Base-by-base conservation (phyloP, 2,329 filamentous ascomycete genomes). In the Cercospora janseana region DNA sequence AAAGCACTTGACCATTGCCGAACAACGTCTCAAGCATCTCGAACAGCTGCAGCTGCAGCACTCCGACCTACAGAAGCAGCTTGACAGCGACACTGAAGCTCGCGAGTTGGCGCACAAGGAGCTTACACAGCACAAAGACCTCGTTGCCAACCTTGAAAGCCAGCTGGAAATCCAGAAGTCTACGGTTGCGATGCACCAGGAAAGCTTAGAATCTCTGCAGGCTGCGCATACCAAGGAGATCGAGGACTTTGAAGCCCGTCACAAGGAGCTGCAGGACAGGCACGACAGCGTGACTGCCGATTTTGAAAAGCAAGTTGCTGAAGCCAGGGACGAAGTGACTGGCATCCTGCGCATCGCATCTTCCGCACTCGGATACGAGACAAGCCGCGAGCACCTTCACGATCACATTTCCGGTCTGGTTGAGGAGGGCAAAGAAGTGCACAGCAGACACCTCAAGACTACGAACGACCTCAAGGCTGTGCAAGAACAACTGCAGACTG, bases 1-100 rank as follows among this genome's bases (percentile, higher is more conserved):
- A 44, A 83, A 89, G 64, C 90, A 95, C 71, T 91, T 87, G 71
- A 73, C 78, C 3, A 80, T 87, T 28, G 85, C 94, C 60, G 78
- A 79, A 56, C 78, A 75, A 58, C 88, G 91, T 61, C 75, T 82
- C 9, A 66, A 78, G 29, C 87, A 84, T 61, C 83, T 95, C 23
- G 77, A 82, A 3, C 80, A 87, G 57, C 76, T 95, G 10, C 89
- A 95, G 68, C 72, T 83, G 56, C 80, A 85, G 3, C 86, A 94
- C 64, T 69, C 79, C 24, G 77, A 78, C 20, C 80, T 86, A 43
- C 80, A 82, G 61, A 71, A 78, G 38, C 80, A 92, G 61, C 77
- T 94, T 8, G 81, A 88, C 29, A 79, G 86, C 46, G 79, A 85
- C 35, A 75, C 78, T 6, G 77, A 80, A 45, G 77, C 80, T 0